These are phyloP conservation scores for Trypanosomatidae sp. DNA, from an alignment of 208 protist species.

Conservation along the genomic window DNA sequence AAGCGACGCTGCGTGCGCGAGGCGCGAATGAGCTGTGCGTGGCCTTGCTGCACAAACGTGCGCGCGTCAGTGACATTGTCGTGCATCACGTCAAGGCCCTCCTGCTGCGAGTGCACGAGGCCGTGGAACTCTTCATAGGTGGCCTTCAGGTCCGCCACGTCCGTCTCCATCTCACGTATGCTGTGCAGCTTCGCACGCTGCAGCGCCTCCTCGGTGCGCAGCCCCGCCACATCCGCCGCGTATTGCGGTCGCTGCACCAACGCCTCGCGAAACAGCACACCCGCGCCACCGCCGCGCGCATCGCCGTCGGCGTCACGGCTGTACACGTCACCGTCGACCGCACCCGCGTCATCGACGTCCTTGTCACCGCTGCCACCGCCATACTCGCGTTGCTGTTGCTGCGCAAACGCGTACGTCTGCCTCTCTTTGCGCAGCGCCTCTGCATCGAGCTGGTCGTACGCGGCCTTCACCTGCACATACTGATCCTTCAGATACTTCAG, in stretches of 20 bases:
- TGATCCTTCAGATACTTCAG: conserved; percentile 17
- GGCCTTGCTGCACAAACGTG: conserved; percentile 41
- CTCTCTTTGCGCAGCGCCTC: conserved; percentile 35
- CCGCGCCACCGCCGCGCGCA: conserved; percentile 9
- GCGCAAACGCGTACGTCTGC: conserved; percentile 15
- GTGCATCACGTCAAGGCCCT: conserved; percentile 29
- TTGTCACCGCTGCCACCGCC: not conserved
- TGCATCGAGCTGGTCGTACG: conserved; percentile 29
- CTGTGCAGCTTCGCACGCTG: conserved; percentile 55
- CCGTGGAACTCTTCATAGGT: conserved; percentile 69
- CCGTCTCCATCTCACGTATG: conserved; percentile 55
- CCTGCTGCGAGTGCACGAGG: conserved; percentile 54
- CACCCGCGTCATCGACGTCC: conserved; percentile 1
- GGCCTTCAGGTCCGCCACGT: conserved; percentile 54
- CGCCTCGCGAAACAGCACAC: conserved; percentile 3
- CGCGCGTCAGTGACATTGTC: conserved; percentile 35
- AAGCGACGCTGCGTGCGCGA: conserved; percentile 31
- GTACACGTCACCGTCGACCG: conserved; percentile 1
- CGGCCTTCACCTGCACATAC: conserved; percentile 15
- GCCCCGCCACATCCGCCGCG: conserved; percentile 32
- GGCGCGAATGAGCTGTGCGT: conserved; percentile 35
- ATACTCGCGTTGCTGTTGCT: not conserved
- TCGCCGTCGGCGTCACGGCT: conserved; percentile 3
- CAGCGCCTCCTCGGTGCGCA: conserved; percentile 59
- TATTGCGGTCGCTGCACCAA: conserved; percentile 2